Evolutionary conservation across 2,329 filamentous ascomycete genomes (phyloP).

Genomic region (Alternaria viburni): DNA sequence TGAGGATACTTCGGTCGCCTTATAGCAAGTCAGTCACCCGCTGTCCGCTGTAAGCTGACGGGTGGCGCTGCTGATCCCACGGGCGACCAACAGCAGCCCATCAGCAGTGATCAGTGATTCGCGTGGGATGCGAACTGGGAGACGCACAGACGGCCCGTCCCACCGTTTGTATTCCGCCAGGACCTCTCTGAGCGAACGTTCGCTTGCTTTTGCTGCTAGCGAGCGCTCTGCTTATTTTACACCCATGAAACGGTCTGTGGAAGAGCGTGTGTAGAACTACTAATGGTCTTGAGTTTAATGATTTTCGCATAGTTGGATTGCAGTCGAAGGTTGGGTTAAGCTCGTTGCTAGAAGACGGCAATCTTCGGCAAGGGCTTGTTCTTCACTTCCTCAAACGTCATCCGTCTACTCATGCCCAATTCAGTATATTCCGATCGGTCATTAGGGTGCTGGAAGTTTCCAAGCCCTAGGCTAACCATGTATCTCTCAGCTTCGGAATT

Average conservation of each 20-base stretch:
- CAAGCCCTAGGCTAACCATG: slow-evolving; percentile 11
- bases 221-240: neutral
- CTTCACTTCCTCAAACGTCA: slow-evolving; percentile 30
- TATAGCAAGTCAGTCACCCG: neutral
- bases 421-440: slow-evolving; percentile 1
- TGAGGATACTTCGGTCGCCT: neutral
- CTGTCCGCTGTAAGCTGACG: neutral
- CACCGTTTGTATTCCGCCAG: neutral
- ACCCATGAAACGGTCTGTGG: neutral
- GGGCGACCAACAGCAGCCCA: neutral
- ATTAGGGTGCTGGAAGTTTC: slow-evolving; percentile 7
- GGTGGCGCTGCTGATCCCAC: neutral
- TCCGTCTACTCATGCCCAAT: slow-evolving; percentile 3
- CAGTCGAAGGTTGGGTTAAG: neutral
- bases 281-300: neutral
- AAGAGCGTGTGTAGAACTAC: neutral
- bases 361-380: slow-evolving; percentile 40
- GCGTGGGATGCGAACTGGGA: neutral
- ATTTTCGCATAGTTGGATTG: neutral
- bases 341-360: slow-evolving; percentile 18
- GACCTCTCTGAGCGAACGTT: neutral
- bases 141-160: neutral
- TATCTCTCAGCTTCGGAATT: slow-evolving; percentile 10
- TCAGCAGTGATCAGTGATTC: neutral
- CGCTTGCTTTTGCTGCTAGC: neutral